phyloP scores from a whole-genome alignment of 805 yeast genomes.

The Citeromyces matritensis region DNA sequence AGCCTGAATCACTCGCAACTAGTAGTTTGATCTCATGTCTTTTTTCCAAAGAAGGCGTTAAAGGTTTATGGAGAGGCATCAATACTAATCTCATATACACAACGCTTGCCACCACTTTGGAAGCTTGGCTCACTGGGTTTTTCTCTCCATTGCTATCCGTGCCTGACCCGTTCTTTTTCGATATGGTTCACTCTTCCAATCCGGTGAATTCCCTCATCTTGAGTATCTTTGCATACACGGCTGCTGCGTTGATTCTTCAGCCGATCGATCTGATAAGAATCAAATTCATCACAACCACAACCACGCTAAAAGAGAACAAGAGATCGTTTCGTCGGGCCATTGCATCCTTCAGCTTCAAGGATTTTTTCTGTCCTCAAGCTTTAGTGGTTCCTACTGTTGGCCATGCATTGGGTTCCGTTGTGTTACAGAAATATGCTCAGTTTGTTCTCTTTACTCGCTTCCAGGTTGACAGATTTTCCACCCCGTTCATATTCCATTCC shows the following conservation, averaged over 20 bases:
- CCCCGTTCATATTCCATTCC: constrained; percentile 45
- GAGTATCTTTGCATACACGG: constrained; percentile 54
- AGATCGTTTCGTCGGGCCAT: constrained; percentile 66
- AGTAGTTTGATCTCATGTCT: constrained; percentile 50
- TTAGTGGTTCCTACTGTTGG: constrained; percentile 56
- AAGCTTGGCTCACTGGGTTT: constrained; percentile 87
- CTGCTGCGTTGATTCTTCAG: constrained; percentile 58
- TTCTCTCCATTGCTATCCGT: constrained; percentile 66
- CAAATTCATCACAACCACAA: constrained; percentile 56
- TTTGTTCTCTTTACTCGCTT: constrained; percentile 40
- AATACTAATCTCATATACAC: constrained; percentile 70
- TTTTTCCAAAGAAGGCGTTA: constrained; percentile 55
- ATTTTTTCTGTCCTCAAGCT: constrained; percentile 35
- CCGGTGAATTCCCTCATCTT: constrained; percentile 54
- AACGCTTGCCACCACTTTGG: constrained; percentile 61
- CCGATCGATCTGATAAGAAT: constrained; percentile 78
- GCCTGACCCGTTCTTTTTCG: constrained; percentile 84
- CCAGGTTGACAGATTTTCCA: constrained; percentile 51
- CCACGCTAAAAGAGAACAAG: constrained; percentile 24
- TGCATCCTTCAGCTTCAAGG: constrained; percentile 26
- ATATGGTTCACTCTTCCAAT: constrained; percentile 65
- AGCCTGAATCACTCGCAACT: constrained; percentile 47
- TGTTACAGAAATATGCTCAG: constrained; percentile 55
- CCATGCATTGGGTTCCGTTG: constrained; percentile 42
- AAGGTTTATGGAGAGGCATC: constrained; percentile 59